Conservation (phyloP, 202 grass and related monocot genomes). For the Elaeis oleifera region DNA sequence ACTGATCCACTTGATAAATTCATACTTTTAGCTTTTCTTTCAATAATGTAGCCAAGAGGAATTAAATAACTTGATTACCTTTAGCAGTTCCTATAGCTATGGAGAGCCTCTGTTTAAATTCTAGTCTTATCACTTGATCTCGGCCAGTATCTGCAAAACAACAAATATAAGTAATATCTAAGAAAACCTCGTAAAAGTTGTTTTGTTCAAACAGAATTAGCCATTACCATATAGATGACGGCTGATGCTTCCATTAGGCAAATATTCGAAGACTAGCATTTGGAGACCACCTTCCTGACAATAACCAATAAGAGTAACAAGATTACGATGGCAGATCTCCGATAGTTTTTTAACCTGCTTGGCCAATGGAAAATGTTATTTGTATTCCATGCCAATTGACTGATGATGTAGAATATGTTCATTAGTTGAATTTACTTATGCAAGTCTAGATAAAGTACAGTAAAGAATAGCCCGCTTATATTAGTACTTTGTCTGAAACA, state of each 20-base stretch:
- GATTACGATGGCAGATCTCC: conserved; percentile 65
- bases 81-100: conserved; percentile 91
- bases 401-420: too few relatives aligned
- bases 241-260: conserved; percentile 79
- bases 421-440: too few relatives aligned
- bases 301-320: conserved; percentile 80
- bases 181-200: not conserved
- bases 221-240: conserved; percentile 79
- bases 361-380: not conserved
- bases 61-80: conserved; percentile 35
- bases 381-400: not conserved
- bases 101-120: conserved; percentile 90
- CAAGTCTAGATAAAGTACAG: too few relatives aligned
- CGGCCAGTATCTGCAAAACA: conserved; percentile 41
- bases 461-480: too few relatives aligned
- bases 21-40: not conserved
- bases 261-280: conserved; percentile 82
- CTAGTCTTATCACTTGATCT: conserved; percentile 48
- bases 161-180: not conserved
- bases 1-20: not conserved
- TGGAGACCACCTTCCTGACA: conserved; percentile 84
- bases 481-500: too few relatives aligned
- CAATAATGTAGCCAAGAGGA: not conserved
- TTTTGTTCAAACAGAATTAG: not conserved
- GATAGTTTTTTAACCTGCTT: conserved; percentile 59